Base-by-base conservation (phyloP, 208 protist species). In the Lotmaria passim region DNA sequence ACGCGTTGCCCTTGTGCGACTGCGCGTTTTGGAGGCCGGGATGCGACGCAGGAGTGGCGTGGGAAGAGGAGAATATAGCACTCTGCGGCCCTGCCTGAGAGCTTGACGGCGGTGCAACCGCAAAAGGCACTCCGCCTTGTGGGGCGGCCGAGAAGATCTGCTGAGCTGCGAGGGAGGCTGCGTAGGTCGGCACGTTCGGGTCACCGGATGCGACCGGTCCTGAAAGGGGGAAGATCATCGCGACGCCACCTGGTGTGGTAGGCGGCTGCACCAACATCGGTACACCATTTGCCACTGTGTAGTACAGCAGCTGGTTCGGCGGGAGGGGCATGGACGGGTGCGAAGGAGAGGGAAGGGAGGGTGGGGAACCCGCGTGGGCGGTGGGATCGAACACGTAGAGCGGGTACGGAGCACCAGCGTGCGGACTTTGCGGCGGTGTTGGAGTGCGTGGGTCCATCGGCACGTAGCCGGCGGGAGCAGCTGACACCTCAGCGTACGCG, bases 251-350 rank as follows among this genome's bases (percentile, higher is more conserved):
- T 8, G 61, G 24, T n/a, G 53, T 43, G 7, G 61, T 36, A 12
- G 61, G 52, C 30, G 70, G 70, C 61, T 75, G 70, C 26, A 75
- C 44, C 48, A 69, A 36, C 43, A 69, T 52, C 8, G 70, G 70
- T 24, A 69, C 62, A 3, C 70, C 55, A 28, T 60, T 75, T 7
- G 61, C 61, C 31, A 75, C 57, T 14, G 70, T 64, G 53, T 75
- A 75, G 55, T 69, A 75, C 43, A 75, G 33, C n/a, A 58, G 41
- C 23, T 69, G 58, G n/a, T 46, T 58, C 8, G 70, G 26, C 26
- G 36, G 10, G 26, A 33, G 44, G 7, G 61, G 21, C 3, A 31
- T 15, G 24, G 48, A 6, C 19, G 39, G 17, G 19, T 52, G 52
- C 24, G 26, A 10, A n/a, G 53, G 50, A 44, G 43, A 34, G 3